Conservation (phyloP, 257 asterid species). For the Perilla frutescens region DNA sequence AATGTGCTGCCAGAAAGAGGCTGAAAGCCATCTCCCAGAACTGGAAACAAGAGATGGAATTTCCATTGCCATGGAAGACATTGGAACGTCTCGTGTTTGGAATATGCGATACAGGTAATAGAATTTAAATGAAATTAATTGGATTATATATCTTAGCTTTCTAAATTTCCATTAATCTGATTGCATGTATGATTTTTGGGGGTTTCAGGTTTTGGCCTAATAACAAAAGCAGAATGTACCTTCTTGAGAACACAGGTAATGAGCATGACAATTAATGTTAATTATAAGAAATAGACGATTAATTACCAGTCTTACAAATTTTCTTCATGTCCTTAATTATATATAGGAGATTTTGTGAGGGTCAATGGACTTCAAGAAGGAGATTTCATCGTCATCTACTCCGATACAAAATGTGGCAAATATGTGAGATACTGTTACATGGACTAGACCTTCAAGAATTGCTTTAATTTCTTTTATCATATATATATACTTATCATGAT, state of each 20-base stretch:
- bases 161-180: neutral
- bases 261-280: no score
- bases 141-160: neutral
- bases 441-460: neutral
- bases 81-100: conserved; percentile 85
- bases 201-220: conserved; percentile 75
- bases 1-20: conserved; percentile 69
- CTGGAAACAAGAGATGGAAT: conserved; percentile 90
- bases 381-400: conserved; percentile 67
- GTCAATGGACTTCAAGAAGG: conserved; percentile 73
- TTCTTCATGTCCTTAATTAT: neutral
- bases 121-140: neutral
- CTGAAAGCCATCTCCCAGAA: conserved; percentile 90
- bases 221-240: conserved; percentile 95
- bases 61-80: conserved; percentile 88
- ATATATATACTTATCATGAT: no score
- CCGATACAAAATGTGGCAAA: conserved; percentile 78
- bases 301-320: neutral
- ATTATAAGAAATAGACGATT: neutral
- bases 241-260: conserved; percentile 88
- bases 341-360: conserved; percentile 66
- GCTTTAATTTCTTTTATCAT: no score
- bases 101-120: conserved; percentile 82
- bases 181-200: neutral
- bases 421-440: conserved; percentile 52